Percentiles rank a stretch among this genome's conserved stretches.
Conservation (phyloP, 208 protist species). For the Tritrichomonas foetus region DNA sequence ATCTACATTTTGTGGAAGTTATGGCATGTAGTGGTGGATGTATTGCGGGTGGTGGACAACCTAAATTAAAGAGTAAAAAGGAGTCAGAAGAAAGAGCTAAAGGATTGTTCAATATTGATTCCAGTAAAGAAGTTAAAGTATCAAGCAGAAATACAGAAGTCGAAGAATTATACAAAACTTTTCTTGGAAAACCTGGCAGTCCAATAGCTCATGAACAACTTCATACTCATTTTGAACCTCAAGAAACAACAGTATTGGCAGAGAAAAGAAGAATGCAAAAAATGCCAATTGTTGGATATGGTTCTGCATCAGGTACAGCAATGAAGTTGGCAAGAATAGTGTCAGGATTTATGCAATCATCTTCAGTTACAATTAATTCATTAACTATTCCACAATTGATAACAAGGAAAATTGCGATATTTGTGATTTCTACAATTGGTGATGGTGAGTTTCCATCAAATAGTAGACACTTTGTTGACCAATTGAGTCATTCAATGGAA, state of each 20-base stretch:
- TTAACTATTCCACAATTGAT: background rate
- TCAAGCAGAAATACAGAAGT: background rate
- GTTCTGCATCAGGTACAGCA: background rate
- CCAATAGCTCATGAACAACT: background rate
- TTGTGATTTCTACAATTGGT: background rate
- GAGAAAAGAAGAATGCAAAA: background rate
- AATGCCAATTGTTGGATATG: background rate
- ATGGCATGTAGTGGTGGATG: constrained; percentile 1
- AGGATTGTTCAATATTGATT: background rate
- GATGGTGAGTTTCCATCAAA: background rate
- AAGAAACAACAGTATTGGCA: background rate
- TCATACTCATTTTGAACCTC: background rate
- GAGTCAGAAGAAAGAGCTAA: background rate
- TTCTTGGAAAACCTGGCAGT: background rate
- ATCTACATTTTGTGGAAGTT: background rate
- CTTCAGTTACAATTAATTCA: background rate
- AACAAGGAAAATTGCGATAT: background rate
- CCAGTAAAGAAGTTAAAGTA: background rate
- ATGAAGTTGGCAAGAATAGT: background rate
- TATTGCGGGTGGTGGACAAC: background rate
- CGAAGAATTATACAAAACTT: background rate
- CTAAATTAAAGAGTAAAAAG: background rate
- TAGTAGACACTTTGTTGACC: background rate
- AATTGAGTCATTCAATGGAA: background rate
- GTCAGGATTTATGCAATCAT: background rate